Base-by-base conservation (phyloP, 179 eudicot species). In the Beta lomatogona region DNA sequence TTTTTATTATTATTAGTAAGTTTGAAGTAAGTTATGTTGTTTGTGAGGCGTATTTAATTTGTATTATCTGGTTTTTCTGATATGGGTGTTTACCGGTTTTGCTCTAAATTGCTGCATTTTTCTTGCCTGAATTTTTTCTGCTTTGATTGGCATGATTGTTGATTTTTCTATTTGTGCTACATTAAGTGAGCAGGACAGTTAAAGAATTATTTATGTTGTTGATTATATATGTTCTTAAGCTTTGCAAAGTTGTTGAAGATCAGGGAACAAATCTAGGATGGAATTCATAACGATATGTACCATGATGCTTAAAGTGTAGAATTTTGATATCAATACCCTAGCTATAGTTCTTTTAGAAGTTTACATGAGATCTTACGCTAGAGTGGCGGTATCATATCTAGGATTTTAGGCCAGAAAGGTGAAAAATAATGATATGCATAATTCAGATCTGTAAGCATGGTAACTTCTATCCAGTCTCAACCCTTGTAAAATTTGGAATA, bases 71-170 rank as follows among this genome's bases (percentile, higher is more conserved):
- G 44, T 73, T 77, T 77, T 80, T 14, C 25, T 82, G 76, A 58
- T 59, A n/a, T 70, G 57, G 69, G 75, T 79, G 74, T 25, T 77
- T 28, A 31, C 73, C 36, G 41, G 71, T 52, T 74, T 75, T 85
- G 67, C 21, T 82, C 90, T 91, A 94, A 92, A 88, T 94, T 93
- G 74, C 90, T 93, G 79, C 92, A 93, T 85, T 45, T 11, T 25
- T 18, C 44, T 3, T 18, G 73, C 6, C 7, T 44, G 19, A 44
- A 6, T 1, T 69, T 8, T 52, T 74, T 21, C 4, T 70, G 21
- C 6, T 50, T 50, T 74, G 4, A 36, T 36, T 36, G 41, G 3
- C 41, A 36, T 36, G 50, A 28, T 28, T 31, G 48, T 55, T 28
- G 7, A 31, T 74, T 28, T 54, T 18, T 6, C 13, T 8, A 19